Evolutionary conservation across 1,139 yeast species (phyloP).

Genomic region (Geotrichum candidum): DNA sequence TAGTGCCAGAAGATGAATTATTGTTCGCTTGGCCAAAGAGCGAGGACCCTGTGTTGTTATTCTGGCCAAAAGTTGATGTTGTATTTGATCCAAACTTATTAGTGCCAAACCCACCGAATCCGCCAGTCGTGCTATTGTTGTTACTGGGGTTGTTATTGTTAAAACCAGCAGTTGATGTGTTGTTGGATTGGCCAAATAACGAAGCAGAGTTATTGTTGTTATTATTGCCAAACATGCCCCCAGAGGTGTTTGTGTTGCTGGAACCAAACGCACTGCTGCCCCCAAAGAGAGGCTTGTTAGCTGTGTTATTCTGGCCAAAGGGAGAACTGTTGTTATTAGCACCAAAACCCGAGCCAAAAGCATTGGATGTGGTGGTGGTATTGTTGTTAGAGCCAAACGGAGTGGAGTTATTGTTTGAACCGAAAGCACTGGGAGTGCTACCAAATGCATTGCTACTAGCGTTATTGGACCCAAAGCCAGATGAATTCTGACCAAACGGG

Average conservation of each 20-base stretch:
- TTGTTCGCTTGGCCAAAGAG: neutral
- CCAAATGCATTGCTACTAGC: neutral
- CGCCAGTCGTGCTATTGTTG: conserved; percentile 17
- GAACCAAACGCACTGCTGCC: conserved; percentile 9
- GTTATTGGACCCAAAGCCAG: conserved; percentile 10
- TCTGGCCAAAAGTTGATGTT: neutral
- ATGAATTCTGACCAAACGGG: neutral
- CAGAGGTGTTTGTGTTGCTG: neutral
- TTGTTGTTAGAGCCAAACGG: conserved; percentile 11
- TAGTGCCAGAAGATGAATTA: conserved; percentile 23
- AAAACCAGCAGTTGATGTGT: conserved; percentile 17
- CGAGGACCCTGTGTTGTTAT: neutral
- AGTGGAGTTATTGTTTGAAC: neutral
- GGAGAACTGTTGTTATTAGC: conserved; percentile 8
- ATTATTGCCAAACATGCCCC: conserved; percentile 3
- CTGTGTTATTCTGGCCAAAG: conserved; percentile 13
- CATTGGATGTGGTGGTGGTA: conserved; percentile 26
- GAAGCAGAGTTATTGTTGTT: conserved; percentile 24
- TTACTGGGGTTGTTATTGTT: conserved; percentile 9
- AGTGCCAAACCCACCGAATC: neutral
- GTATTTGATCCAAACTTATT: neutral
- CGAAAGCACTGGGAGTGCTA: conserved; percentile 1
- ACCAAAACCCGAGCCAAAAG: conserved; percentile 21
- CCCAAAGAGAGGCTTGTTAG: conserved; percentile 19
- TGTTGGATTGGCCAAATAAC: neutral